These are phyloP conservation scores for Colletotrichum sp. DNA, from an alignment of 2,329 filamentous ascomycete species.

Conservation along the genomic window DNA sequence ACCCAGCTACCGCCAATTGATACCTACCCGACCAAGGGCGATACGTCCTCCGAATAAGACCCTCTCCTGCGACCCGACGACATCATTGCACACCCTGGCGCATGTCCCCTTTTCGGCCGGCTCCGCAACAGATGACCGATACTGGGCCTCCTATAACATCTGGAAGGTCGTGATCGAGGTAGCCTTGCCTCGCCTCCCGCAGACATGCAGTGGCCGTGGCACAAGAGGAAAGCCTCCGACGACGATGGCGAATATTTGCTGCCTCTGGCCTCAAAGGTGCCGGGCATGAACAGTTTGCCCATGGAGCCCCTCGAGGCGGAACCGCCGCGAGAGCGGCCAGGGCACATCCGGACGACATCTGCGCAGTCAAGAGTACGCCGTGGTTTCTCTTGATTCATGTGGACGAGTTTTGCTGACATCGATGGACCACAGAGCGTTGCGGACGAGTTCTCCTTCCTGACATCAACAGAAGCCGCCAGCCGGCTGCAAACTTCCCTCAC, in stretches of 20 bases:
- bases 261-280: conserved; percentile 34
- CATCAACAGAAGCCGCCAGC: conserved; percentile 78
- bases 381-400: background rate
- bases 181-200: conserved; percentile 6
- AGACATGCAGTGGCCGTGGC: conserved; percentile 43
- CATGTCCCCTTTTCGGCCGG: conserved; percentile 16
- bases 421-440: conserved; percentile 51
- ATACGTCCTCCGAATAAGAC: background rate
- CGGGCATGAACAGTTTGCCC: conserved; percentile 34
- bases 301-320: conserved; percentile 30
- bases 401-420: background rate
- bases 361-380: conserved; percentile 59
- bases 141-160: background rate
- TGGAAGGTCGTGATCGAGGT: conserved; percentile 19
- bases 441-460: conserved; percentile 70
- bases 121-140: conserved; percentile 17
- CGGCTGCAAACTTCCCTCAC: conserved; percentile 82
- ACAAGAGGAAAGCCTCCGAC: conserved; percentile 35
- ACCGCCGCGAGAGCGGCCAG: conserved; percentile 36
- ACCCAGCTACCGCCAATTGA: conserved; percentile 10
- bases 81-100: conserved; percentile 2
- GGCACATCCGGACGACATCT: conserved; percentile 55
- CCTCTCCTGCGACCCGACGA: background rate
- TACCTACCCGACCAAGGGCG: conserved; percentile 6
- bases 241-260: conserved; percentile 33